Evolutionary conservation across 2,329 filamentous ascomycete genomes (phyloP).

Genomic region (Epichloe amarillans): DNA sequence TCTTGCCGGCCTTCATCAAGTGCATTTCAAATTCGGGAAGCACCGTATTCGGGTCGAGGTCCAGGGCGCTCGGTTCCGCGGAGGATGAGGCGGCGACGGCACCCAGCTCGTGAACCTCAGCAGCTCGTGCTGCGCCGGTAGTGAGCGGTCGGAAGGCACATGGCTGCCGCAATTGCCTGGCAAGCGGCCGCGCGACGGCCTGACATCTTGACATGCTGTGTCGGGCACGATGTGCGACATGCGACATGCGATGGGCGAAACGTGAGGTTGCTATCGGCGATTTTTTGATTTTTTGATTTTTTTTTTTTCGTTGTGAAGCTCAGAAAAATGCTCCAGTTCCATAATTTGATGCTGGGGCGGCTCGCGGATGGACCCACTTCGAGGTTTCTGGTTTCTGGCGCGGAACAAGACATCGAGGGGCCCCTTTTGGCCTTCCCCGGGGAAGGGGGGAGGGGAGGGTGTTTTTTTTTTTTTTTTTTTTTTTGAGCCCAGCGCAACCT

Average conservation of each 20-base stretch:
- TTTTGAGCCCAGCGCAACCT: not conserved
- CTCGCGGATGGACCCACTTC: constrained; percentile 12
- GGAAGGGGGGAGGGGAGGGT: too few relatives aligned
- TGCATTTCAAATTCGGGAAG: constrained; percentile 44
- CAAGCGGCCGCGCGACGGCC: constrained; percentile 43
- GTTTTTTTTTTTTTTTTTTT: too few relatives aligned
- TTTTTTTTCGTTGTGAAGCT: not conserved
- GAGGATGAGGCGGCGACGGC: constrained; percentile 4
- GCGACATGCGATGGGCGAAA: not conserved
- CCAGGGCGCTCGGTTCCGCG: constrained; percentile 22
- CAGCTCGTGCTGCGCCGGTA: constrained; percentile 19
- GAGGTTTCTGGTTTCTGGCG: constrained; percentile 10
- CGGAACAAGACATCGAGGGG: constrained; percentile 13
- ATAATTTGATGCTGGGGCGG: not conserved
- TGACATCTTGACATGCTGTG: constrained; percentile 44
- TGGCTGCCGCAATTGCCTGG: constrained; percentile 36
- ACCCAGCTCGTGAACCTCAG: constrained; percentile 13
- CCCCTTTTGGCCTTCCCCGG: not conserved
- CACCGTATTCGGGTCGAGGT: constrained; percentile 56
- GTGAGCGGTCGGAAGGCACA: constrained; percentile 23
- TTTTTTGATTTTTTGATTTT: too few relatives aligned
- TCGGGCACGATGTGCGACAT: not conserved
- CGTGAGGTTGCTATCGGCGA: not conserved
- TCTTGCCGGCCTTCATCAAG: constrained; percentile 54
- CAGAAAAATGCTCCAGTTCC: constrained; percentile 4